These are phyloP conservation scores for Linnemannia hyalina DNA, from an alignment of 192 early-diverging fungal genomes.

Conservation along the genomic window DNA sequence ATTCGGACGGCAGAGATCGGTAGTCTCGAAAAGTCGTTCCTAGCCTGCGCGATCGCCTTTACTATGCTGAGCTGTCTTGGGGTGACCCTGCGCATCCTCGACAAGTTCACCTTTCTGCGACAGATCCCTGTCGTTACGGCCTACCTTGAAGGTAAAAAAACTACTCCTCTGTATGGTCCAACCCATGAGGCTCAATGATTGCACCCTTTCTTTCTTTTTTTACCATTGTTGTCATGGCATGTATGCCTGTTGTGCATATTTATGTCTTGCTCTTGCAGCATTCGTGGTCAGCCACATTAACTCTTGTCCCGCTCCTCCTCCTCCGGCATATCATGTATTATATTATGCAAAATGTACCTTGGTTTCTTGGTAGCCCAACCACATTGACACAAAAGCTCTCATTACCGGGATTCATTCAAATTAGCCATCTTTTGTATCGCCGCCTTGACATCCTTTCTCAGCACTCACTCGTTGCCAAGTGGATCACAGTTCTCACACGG, in stretches of 20 bases:
- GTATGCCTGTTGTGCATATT: background rate
- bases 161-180: background rate
- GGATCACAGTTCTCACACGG: constrained; percentile 48
- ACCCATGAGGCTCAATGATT: background rate
- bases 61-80: constrained; percentile 53
- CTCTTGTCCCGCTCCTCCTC: background rate
- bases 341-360: background rate
- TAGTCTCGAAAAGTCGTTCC: constrained; percentile 24
- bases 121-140: constrained; percentile 44
- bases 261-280: background rate
- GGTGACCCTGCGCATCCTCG: constrained; percentile 39
- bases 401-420: background rate
- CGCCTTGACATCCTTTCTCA: constrained; percentile 39
- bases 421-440: constrained; percentile 41
- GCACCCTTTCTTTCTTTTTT: background rate
- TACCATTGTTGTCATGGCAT: background rate
- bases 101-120: constrained; percentile 35
- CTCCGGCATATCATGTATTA: background rate
- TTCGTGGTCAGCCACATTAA: background rate
- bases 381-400: background rate
- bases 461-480: constrained; percentile 22
- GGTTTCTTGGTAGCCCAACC: constrained; percentile 16
- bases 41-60: constrained; percentile 39
- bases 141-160: constrained; percentile 49
- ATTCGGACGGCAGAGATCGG: constrained; percentile 19